phyloP scores from a whole-genome alignment of 2,329 filamentous ascomycete species.

The Sordariomycetes sp. region DNA sequence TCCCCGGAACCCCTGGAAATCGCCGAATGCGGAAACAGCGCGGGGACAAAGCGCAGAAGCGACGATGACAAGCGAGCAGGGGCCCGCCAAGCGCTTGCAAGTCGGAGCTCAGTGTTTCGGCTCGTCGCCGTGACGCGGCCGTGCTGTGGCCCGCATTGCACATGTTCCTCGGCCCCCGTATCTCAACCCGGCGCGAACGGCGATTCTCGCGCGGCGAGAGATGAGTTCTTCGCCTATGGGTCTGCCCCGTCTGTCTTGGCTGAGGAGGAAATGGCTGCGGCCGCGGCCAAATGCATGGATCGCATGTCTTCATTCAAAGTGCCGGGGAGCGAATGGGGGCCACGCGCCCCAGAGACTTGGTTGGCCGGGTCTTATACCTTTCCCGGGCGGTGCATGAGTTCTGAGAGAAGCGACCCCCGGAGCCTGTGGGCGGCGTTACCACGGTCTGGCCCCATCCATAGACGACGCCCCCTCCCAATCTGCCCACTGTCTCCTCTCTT shows the following conservation, averaged over 20 bases:
- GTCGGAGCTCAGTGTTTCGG: background rate
- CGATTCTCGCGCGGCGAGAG: no score
- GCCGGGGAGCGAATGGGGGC: no score
- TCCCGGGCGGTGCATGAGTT: background rate
- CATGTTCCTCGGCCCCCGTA: background rate
- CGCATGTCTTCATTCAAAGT: no score
- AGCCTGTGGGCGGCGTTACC: background rate
- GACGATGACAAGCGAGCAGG: background rate
- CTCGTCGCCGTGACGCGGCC: background rate
- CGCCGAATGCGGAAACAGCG: background rate
- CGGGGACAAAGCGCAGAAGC: background rate
- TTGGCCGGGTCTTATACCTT: background rate
- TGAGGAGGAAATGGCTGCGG: no score
- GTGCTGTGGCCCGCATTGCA: background rate
- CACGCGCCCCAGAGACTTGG: no score
- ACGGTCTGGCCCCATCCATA: background rate
- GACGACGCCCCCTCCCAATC: background rate
- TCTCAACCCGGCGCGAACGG: no score
- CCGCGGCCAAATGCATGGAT: no score
- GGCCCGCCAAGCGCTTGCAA: background rate
- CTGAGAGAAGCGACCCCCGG: background rate
- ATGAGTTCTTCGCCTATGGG: no score
- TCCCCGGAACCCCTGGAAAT: background rate
- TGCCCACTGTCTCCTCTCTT: background rate
- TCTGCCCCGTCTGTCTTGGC: no score